phyloP scores from a whole-genome alignment of 345 rosid genomes.

The Hevea brasiliensis region DNA sequence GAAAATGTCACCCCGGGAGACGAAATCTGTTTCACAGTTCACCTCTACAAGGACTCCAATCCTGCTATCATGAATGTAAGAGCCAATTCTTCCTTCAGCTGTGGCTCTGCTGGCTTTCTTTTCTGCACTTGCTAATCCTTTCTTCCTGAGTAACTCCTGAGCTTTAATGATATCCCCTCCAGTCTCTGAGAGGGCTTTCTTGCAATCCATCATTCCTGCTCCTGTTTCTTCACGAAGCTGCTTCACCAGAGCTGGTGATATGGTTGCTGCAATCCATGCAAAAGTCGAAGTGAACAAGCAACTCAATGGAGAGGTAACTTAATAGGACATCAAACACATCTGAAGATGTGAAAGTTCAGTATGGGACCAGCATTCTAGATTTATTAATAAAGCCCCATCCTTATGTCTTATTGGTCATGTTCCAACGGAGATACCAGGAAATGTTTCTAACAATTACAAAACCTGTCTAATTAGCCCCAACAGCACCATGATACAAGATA shows the following conservation, averaged over 20 bases:
- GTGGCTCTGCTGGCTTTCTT: conserved; percentile 89
- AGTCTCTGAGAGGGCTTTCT: conserved; percentile 76
- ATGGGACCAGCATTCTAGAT: background rate
- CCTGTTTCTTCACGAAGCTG: conserved; percentile 97
- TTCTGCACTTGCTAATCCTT: conserved; percentile 92
- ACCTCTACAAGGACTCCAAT: conserved; percentile 92
- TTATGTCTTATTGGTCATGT: background rate
- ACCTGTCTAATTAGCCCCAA: background rate
- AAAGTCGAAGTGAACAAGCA: background rate
- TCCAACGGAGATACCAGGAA: background rate
- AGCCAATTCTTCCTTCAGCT: conserved; percentile 92
- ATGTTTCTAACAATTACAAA: background rate
- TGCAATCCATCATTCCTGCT: conserved; percentile 99
- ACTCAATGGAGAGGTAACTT: background rate
- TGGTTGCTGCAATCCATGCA: conserved; percentile 37
- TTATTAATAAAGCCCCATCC: background rate
- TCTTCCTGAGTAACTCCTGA: conserved; percentile 87
- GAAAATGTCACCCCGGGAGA: conserved; percentile 90
- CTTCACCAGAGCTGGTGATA: conserved; percentile 88
- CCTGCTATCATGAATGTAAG: conserved; percentile 94
- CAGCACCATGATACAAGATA: background rate
- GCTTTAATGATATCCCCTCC: conserved; percentile 87
- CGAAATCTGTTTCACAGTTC: conserved; percentile 95
- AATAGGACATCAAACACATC: background rate
- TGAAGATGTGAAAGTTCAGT: conserved; percentile 3